Evolutionary conservation across 75 land plant genomes (phyloP).

Genomic region (Chamaecyparis obtusa): DNA sequence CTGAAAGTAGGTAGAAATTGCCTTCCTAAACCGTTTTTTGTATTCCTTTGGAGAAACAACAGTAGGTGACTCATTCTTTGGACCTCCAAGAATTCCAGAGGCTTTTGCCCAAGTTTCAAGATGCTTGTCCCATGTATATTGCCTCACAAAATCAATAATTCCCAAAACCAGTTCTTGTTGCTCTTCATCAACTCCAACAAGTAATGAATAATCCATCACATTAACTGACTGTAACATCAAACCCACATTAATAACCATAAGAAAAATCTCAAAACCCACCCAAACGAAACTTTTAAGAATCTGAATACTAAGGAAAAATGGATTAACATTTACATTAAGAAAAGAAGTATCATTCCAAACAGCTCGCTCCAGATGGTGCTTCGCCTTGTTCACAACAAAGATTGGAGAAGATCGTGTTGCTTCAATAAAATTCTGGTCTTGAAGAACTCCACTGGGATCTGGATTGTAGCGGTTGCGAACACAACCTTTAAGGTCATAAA

Average conservation of each 20-base stretch:
- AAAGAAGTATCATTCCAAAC: constrained; percentile 96
- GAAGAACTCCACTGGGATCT: constrained; percentile 60
- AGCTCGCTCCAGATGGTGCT: constrained; percentile 75
- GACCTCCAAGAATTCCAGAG: constrained; percentile 78
- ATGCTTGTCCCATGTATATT: constrained; percentile 92
- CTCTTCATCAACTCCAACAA: constrained; percentile 85
- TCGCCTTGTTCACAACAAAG: constrained; percentile 74
- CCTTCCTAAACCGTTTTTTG: constrained; percentile 93
- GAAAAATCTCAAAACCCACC: background rate
- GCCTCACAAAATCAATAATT: constrained; percentile 83
- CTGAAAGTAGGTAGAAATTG: constrained; percentile 75
- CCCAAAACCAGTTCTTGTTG: constrained; percentile 79
- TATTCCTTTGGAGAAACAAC: constrained; percentile 90
- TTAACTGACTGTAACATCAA: constrained; percentile 63
- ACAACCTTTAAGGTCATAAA: constrained; percentile 97
- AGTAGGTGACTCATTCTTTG: constrained; percentile 75
- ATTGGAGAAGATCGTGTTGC: constrained; percentile 78
- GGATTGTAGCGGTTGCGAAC: constrained; percentile 65
- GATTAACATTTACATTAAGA: constrained; percentile 68
- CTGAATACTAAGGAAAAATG: background rate
- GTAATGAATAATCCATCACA: constrained; percentile 98
- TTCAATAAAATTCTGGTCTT: constrained; percentile 89
- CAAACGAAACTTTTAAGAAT: background rate
- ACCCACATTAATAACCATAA: constrained; percentile 8
- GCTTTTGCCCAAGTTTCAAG: constrained; percentile 99